Percentiles rank a stretch among this genome's conserved stretches.
Evolutionary conservation across 192 early-diverging fungal genomes (phyloP).

Genomic region (Mortierella antarctica): DNA sequence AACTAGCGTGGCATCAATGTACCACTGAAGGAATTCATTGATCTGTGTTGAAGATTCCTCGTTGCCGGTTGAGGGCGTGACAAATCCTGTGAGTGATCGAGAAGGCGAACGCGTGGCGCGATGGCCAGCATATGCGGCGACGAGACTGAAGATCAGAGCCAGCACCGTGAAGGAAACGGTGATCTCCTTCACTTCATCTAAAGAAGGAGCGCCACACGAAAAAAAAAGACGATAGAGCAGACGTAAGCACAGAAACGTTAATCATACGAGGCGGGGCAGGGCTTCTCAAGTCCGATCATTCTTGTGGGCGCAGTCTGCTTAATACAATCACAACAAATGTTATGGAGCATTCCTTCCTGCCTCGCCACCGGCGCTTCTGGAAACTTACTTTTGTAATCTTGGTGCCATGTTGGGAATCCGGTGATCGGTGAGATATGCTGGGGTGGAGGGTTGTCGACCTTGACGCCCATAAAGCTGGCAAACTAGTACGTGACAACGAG

Average conservation of each 20-base stretch:
- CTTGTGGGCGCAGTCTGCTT: neutral
- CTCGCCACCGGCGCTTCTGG: no score
- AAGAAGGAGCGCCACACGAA: neutral
- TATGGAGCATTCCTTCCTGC: neutral
- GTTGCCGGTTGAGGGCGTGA: slow-evolving; percentile 21
- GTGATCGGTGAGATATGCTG: slow-evolving; percentile 35
- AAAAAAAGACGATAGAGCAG: neutral
- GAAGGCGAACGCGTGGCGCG: slow-evolving; percentile 27
- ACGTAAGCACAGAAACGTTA: no score
- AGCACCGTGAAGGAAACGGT: slow-evolving; percentile 40
- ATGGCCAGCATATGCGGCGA: slow-evolving; percentile 26
- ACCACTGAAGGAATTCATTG: slow-evolving; percentile 35
- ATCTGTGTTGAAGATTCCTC: slow-evolving; percentile 45
- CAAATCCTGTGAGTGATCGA: slow-evolving; percentile 43
- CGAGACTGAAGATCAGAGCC: slow-evolving; percentile 27
- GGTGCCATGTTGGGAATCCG: slow-evolving; percentile 46
- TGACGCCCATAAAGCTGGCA: slow-evolving; percentile 29
- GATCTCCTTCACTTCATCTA: slow-evolving; percentile 37
- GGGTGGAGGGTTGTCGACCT: slow-evolving; percentile 21
- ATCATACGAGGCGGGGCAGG: no score
- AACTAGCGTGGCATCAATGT: slow-evolving; percentile 42
- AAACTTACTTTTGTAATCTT: slow-evolving; percentile 32
- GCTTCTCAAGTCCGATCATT: neutral
- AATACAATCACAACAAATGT: neutral
- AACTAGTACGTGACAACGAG: neutral